Evolutionary conservation across 441 rosid species (phyloP).

Genomic region (Arabidopsis hybrid): DNA sequence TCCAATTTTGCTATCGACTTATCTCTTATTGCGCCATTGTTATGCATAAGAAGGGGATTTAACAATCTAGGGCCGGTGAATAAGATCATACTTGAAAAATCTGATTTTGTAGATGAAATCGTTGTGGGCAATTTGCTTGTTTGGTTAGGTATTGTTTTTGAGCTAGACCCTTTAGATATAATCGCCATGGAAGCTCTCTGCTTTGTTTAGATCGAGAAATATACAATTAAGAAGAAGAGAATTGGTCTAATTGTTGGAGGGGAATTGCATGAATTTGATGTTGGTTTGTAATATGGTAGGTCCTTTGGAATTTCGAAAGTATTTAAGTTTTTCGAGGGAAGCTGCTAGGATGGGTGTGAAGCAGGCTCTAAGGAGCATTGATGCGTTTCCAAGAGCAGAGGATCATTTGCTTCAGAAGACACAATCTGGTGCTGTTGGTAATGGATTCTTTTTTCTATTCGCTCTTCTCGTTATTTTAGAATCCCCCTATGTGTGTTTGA

Average conservation of each 20-base stretch:
- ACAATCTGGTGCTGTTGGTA: conserved; percentile 94
- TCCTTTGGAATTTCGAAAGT: not conserved
- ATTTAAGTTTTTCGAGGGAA: conserved; percentile 7
- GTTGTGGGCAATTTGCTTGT: not conserved
- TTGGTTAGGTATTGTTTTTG: not conserved
- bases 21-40: conserved; percentile 8
- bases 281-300: conserved; percentile 16
- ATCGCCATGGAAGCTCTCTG: conserved; percentile 17
- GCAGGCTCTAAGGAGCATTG: conserved; percentile 83
- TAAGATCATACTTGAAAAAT: conserved; percentile 21
- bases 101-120: not conserved
- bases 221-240: not conserved
- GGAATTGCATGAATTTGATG: conserved; percentile 9
- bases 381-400: conserved; percentile 98
- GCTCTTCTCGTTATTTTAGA: not conserved
- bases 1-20: not conserved
- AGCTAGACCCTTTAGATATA: conserved; percentile 24
- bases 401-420: conserved; percentile 96
- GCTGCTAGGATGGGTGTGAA: conserved; percentile 71
- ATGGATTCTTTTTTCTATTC: not conserved
- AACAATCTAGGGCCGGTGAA: conserved; percentile 30
- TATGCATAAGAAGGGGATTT: not conserved
- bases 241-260: not conserved
- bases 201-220: conserved; percentile 14
- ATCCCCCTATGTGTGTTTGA: not conserved